These are phyloP conservation scores for Phytophthora tubulina DNA, from an alignment of 352 stramenopile genomes.

Conservation along the genomic window DNA sequence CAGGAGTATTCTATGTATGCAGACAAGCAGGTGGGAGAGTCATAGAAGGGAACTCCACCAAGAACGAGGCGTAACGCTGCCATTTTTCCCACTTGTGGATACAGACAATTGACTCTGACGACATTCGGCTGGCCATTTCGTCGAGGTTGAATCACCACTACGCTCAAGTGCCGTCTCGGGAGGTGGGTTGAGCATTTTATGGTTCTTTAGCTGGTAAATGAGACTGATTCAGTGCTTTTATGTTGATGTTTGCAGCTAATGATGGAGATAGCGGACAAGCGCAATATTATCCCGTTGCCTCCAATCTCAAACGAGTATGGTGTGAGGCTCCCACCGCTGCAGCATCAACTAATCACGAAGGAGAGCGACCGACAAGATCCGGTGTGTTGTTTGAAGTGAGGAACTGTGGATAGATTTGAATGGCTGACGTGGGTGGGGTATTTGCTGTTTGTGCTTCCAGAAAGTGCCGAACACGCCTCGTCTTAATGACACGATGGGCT, in stretches of 20 bases:
- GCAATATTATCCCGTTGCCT: slow-evolving; percentile 80
- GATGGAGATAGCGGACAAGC: slow-evolving; percentile 89
- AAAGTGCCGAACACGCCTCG: slow-evolving; percentile 45
- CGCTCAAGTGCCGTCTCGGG: slow-evolving; percentile 72
- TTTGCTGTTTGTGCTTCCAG: slow-evolving; percentile 26
- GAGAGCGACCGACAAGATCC: slow-evolving; percentile 72
- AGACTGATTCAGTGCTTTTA: not conserved
- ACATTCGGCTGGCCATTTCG: slow-evolving; percentile 79
- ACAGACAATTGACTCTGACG: slow-evolving; percentile 75
- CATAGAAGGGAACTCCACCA: not conserved
- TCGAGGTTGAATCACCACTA: slow-evolving; percentile 87
- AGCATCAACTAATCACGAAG: slow-evolving; percentile 79
- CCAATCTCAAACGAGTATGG: slow-evolving; percentile 87
- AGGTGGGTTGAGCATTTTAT: slow-evolving; percentile 45
- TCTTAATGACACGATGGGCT: slow-evolving; percentile 25
- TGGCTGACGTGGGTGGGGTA: not conserved
- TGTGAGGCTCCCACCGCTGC: slow-evolving; percentile 72
- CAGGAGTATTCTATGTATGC: slow-evolving; percentile 88
- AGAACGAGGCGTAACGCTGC: slow-evolving; percentile 13
- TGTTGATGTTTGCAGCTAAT: slow-evolving; percentile 61
- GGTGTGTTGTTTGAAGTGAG: slow-evolving; percentile 36
- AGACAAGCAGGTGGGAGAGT: slow-evolving; percentile 60
- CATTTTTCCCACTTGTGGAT: slow-evolving; percentile 12
- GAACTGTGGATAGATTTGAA: not conserved
- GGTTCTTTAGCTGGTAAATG: slow-evolving; percentile 4